Conservation (phyloP, 495 filamentous ascomycete genomes). For the Aspergillus sclerotioniger region DNA sequence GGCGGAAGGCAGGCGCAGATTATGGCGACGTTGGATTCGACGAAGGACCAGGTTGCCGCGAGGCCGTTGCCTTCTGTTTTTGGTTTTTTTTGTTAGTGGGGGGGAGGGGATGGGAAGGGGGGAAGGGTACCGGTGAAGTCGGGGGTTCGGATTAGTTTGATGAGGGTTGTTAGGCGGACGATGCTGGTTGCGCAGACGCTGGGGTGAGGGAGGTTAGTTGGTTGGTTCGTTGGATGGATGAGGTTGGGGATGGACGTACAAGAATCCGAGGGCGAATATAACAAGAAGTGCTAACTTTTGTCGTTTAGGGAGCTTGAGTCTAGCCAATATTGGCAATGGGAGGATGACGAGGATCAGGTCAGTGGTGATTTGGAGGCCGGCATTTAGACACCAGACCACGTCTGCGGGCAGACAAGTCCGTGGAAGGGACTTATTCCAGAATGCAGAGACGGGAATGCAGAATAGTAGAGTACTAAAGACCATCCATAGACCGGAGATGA, state of each 20-base stretch:
- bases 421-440: conserved; percentile 23
- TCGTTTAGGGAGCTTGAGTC: conserved; percentile 36
- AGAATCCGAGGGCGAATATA: conserved; percentile 48
- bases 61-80: conserved; percentile 41
- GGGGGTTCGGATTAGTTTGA: conserved; percentile 5
- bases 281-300: conserved; percentile 42
- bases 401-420: conserved; percentile 31
- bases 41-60: conserved; percentile 67
- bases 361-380: conserved; percentile 44
- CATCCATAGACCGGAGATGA: conserved; percentile 35
- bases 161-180: conserved; percentile 26
- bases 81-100: conserved; percentile 5
- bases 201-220: background rate
- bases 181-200: conserved; percentile 42
- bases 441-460: conserved; percentile 34
- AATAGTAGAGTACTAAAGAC: conserved; percentile 38
- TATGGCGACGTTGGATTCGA: conserved; percentile 80
- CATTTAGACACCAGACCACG: conserved; percentile 42
- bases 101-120: background rate
- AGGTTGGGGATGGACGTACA: conserved; percentile 33
- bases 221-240: background rate
- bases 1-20: conserved; percentile 81
- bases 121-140: conserved; percentile 27
- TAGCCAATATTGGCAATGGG: conserved; percentile 42
- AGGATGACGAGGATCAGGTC: conserved; percentile 49